Base-by-base conservation (phyloP, 106 monocot genomes). In the Alisma plantagoaquatica region DNA sequence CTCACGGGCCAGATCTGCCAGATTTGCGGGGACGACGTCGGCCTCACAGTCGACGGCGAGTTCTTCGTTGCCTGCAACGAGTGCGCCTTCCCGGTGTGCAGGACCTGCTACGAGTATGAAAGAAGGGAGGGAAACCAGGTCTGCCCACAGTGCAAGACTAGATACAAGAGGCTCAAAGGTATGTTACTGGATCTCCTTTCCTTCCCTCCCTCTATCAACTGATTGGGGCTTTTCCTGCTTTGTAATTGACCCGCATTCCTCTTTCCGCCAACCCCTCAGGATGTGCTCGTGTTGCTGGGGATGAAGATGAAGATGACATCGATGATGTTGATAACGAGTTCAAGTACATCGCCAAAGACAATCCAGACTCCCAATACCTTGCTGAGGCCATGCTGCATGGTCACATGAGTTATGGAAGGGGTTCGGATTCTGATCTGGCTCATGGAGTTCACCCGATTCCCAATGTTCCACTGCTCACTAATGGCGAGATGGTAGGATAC, bases 241-340 rank as follows among this genome's bases (percentile, higher is more conserved):
- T 46, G 3, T 10, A 8, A 46, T 9, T 9, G 3, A 8, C 19
- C 45, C 3, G 14, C 19, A 46, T 46, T 46, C n/a, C 3, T 46
- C 14, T 9, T 46, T 46, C 3, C 10, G 42, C 25, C 3, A 23
- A 21, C 16, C 19, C 33, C 12, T 1, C 73, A 91, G 91, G 91
- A 7, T 94, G 83, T 41, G 72, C 87, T 46, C 67, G 93, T 14
- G 93, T 94, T 3, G 64, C 70, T 3, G 87, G 87, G 0, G 93
- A 94, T n/a, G 93, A 94, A 29, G 93, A 94, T 26, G 93, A 94
- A 49, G 93, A 94, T 43, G 87, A 46, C 41, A 61, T 81, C 14
- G 93, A 94, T 49, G 93, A 94, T 70, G 83, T 94, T 2, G 93
- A 94, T 51, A 87, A 94, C 23, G 93, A 94, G 70, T 94, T 94